Conservation (phyloP, 768 basidiomycete species). For the Naganishia onofrii region DNA sequence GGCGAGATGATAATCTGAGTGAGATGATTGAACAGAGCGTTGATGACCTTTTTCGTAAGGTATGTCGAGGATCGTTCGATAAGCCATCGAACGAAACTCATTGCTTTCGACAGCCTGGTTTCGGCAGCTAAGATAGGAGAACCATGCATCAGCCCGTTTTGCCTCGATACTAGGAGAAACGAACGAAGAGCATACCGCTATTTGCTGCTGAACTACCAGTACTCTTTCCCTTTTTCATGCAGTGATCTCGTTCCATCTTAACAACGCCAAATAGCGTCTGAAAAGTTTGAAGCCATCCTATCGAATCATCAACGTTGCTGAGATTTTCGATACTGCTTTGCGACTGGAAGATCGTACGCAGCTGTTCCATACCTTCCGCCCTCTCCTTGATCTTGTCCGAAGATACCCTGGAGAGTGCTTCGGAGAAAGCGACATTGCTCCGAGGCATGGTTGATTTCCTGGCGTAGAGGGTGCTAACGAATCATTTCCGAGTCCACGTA, state of each 20-base stretch:
- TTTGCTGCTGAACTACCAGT: constrained; percentile 22
- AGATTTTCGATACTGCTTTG: constrained; percentile 56
- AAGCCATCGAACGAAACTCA: constrained; percentile 69
- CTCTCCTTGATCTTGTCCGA: constrained; percentile 67
- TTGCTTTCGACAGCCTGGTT: constrained; percentile 63
- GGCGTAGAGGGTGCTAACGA: background rate
- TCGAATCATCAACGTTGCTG: constrained; percentile 56
- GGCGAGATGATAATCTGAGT: constrained; percentile 60
- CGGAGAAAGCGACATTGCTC: constrained; percentile 11
- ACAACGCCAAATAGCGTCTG: constrained; percentile 71
- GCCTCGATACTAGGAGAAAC: too few species aligned
- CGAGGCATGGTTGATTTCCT: constrained; percentile 14
- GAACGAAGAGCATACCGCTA: constrained; percentile 12
- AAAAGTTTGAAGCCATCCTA: constrained; percentile 66
- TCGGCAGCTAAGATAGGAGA: constrained; percentile 55
- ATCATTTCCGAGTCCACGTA: background rate
- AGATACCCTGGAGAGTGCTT: constrained; percentile 36
- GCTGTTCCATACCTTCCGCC: constrained; percentile 61
- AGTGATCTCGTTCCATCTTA: constrained; percentile 61
- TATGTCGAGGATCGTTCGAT: constrained; percentile 63
- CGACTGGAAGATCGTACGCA: constrained; percentile 46
- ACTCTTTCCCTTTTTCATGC: constrained; percentile 52
- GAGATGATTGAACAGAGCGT: constrained; percentile 66
- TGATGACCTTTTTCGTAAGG: constrained; percentile 61
- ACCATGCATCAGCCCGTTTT: background rate